Base-by-base conservation (phyloP, 2,329 filamentous ascomycete species). In the Pyrenochaeta sp. region DNA sequence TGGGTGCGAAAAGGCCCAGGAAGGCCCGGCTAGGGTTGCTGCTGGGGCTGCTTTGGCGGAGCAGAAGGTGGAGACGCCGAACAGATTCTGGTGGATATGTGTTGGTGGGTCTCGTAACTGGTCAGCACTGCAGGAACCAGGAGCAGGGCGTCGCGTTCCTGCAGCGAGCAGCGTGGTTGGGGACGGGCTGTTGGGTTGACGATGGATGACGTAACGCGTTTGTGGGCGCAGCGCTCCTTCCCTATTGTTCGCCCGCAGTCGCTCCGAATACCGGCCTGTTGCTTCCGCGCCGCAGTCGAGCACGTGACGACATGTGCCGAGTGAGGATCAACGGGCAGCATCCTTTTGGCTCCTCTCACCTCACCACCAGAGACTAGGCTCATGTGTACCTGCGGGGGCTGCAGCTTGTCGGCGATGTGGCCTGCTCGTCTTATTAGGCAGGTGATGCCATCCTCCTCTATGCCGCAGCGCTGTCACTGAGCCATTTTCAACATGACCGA, bases 101-200 rank as follows among this genome's bases (percentile, higher is more conserved):
- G 27, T 21, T 29, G 9, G 23, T 27, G 23, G 23, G 23, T 27
- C 23, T 27, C 23, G 9, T 9, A 27, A 9, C 23, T 11, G 23
- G 40, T 42, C 23, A 42, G 27, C 40, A 20, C 40, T 42, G 42
- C 40, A 42, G 40, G 40, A 42, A 42, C 40, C 40, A 42, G 40
- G 40, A 23, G 40, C 29, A 30, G 17, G 40, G n/a, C 27, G 40
- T 17, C 40, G 40, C 15, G 40, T 42, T 42, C 40, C 40, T 42
- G 40, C 40, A 42, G 40, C 29, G 5, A 30, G 40, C 39, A 23
- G 15, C 21, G 14, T n/a, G 27, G 40, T 30, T 42, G 11, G 40
- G n/a, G 15, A 30, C 23, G 14, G 18, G 36, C 21, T 21, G n/a
- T 10, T 21, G 27, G 21, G 40, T 30, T 17, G 40, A 27, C 30